Evolutionary conservation across 495 filamentous ascomycete species (phyloP).

Genomic region (Lasiosphaeria hispida): DNA sequence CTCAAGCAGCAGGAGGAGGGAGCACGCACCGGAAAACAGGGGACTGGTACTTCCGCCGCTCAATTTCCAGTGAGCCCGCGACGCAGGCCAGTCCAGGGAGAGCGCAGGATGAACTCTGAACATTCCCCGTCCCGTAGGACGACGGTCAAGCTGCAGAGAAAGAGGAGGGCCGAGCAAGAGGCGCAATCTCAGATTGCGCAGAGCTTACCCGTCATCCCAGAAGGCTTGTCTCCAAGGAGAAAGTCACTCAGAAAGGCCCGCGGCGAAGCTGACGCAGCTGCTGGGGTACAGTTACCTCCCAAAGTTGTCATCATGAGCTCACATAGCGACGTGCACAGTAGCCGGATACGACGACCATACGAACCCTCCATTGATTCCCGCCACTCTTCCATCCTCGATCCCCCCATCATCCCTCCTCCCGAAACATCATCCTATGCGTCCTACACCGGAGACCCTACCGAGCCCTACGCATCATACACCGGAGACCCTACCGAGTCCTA

Average conservation of each 20-base stretch:
- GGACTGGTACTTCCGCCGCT: constrained; percentile 3
- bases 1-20: constrained; percentile 17
- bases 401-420: constrained; percentile 46
- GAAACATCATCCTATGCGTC: constrained; percentile 23
- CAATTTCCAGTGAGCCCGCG: constrained; percentile 10
- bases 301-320: constrained; percentile 29
- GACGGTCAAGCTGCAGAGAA: constrained; percentile 47
- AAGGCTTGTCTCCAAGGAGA: constrained; percentile 46
- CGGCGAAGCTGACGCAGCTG: constrained; percentile 17
- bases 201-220: constrained; percentile 42
- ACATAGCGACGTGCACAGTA: constrained; percentile 37
- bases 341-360: constrained; percentile 41
- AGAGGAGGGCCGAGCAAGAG: constrained; percentile 2
- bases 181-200: constrained; percentile 9
- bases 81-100: constrained; percentile 3
- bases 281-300: not conserved
- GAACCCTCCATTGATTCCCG: constrained; percentile 49
- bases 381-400: constrained; percentile 38
- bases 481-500: too few relatives aligned
- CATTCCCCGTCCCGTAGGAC: constrained; percentile 12
- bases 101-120: not conserved
- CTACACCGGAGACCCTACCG: too few relatives aligned
- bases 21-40: not conserved
- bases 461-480: too few relatives aligned
- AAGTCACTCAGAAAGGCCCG: constrained; percentile 30